Conservation (phyloP, 2,329 filamentous ascomycete genomes). For the Fusarium sp. region DNA sequence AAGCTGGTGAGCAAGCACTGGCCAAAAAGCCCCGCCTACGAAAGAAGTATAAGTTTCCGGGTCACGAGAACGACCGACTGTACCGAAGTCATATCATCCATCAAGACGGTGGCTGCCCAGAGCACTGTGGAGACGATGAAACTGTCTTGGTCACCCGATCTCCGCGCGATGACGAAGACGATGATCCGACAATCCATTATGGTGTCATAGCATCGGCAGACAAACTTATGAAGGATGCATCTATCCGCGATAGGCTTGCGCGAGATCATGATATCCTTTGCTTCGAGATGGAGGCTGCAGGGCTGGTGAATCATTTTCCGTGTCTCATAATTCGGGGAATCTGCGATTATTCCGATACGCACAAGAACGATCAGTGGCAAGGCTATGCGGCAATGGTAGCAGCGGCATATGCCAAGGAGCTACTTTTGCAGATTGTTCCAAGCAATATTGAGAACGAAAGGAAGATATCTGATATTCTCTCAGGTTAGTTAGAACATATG, state of each 20-base stretch:
- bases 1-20: neutral
- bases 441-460: neutral
- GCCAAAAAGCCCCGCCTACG: neutral
- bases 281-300: neutral
- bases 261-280: neutral
- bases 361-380: neutral
- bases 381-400: neutral
- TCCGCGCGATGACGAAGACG: neutral
- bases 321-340: neutral
- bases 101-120: neutral
- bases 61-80: neutral
- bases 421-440: neutral
- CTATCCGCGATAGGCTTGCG: neutral
- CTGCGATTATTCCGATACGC: neutral
- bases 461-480: fast-evolving
- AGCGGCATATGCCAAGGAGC: fast-evolving
- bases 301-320: neutral
- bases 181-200: constrained; percentile 20
- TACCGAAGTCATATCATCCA: neutral
- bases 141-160: fast-evolving
- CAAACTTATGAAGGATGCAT: neutral
- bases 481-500: no score
- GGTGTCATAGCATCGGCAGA: constrained; percentile 33
- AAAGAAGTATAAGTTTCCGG: neutral
- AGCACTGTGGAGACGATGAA: neutral